Conservation (phyloP, 192 early-diverging fungal species). For the Linnemannia exigua region DNA sequence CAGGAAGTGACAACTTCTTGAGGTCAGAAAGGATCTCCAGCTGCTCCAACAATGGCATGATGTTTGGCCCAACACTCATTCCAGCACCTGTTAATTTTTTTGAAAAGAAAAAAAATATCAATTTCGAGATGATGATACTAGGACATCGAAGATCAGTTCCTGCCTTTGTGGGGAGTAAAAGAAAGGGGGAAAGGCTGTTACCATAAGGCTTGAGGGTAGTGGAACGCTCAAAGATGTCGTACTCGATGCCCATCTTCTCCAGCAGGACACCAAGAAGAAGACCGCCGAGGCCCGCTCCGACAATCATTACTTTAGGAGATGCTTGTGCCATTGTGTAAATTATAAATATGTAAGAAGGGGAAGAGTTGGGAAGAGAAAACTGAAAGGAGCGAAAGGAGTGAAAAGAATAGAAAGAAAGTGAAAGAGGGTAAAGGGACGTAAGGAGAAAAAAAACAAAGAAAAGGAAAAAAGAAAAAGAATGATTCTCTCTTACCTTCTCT, state of each 20-base stretch:
- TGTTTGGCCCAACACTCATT: conserved; percentile 23
- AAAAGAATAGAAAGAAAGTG: background rate
- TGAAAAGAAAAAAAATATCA: background rate
- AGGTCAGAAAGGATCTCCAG: conserved; percentile 25
- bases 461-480: background rate
- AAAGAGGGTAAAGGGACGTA: background rate
- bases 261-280: conserved; percentile 17
- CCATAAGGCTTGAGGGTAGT: background rate
- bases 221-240: conserved; percentile 15
- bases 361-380: background rate
- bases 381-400: no score
- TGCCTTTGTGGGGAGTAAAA: background rate
- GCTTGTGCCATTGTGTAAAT: background rate
- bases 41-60: conserved; percentile 29
- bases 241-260: conserved; percentile 27
- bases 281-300: conserved; percentile 31
- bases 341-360: background rate
- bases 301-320: conserved; percentile 30
- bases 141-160: background rate
- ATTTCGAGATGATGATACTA: background rate
- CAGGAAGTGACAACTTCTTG: conserved; percentile 5
- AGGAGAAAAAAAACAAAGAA: background rate
- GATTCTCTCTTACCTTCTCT: background rate
- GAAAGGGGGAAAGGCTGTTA: background rate
- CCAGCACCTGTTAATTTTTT: conserved; percentile 15